Conservation (phyloP, 352 stramenopile genomes). For the Lagenidium giganteum region DNA sequence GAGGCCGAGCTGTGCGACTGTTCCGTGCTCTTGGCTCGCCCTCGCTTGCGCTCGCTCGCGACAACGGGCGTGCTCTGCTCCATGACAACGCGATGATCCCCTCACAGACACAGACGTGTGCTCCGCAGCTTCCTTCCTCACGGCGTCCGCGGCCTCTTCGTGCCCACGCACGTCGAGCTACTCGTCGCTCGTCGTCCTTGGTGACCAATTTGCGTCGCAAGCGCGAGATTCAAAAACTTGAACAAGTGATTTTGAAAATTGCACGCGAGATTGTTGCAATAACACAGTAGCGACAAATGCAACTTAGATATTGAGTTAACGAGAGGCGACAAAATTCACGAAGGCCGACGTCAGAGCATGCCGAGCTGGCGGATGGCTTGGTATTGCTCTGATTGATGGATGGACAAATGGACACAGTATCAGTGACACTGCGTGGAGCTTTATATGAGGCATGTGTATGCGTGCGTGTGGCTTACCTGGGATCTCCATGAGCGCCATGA, state of each 20-base stretch:
- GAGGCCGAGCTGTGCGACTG: not conserved
- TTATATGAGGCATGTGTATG: not conserved
- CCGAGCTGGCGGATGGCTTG: slow-evolving; percentile 16
- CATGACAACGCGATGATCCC: not conserved
- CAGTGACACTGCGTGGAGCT: not conserved
- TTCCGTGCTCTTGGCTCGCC: no score
- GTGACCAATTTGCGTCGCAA: slow-evolving; percentile 18
- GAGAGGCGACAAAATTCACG: no score
- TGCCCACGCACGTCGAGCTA: slow-evolving; percentile 3
- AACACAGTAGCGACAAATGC: no score
- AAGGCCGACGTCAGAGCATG: not conserved
- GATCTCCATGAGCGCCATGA: slow-evolving; percentile 71
- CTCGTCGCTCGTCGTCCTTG: not conserved
- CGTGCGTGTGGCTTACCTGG: slow-evolving; percentile 27
- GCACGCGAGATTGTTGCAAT: no score
- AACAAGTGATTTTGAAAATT: no score
- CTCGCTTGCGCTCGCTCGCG: slow-evolving; percentile 7
- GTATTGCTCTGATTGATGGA: slow-evolving; percentile 32
- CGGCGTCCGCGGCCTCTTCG: not conserved
- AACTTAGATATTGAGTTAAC: no score
- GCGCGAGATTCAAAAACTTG: slow-evolving; percentile 28
- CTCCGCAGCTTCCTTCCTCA: not conserved
- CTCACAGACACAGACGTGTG: no score
- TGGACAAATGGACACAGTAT: no score
- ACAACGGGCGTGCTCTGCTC: not conserved